Conservation (phyloP, 257 asterid species). For the Nyctanthes arbortristis region DNA sequence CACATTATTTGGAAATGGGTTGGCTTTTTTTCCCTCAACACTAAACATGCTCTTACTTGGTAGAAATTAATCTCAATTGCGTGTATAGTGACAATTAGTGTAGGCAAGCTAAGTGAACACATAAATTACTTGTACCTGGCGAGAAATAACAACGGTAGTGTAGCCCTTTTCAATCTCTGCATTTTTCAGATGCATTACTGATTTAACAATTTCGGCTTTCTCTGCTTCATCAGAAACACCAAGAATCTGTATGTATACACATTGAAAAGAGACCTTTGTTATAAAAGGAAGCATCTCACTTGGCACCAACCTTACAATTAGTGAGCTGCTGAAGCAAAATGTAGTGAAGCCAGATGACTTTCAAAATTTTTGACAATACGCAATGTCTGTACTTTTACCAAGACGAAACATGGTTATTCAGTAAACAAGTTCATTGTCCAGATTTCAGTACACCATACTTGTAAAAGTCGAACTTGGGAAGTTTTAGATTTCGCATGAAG, state of each 20-base stretch:
- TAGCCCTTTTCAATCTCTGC: conserved; percentile 95
- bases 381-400: conserved; percentile 3
- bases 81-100: not conserved
- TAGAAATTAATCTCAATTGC: not conserved
- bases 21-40: no score
- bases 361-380: not conserved
- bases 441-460: conserved; percentile 8
- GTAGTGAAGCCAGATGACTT: not conserved
- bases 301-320: not conserved
- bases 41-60: no score
- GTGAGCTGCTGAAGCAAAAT: not conserved
- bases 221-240: conserved; percentile 85
- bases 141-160: conserved; percentile 75
- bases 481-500: not conserved
- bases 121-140: conserved; percentile 57
- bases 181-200: conserved; percentile 80
- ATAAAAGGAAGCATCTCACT: conserved; percentile 1
- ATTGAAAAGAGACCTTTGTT: conserved; percentile 15
- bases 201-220: conserved; percentile 95
- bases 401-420: not conserved
- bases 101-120: conserved; percentile 14
- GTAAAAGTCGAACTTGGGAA: conserved; percentile 17
- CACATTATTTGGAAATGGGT: no score
- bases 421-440: conserved; percentile 4
- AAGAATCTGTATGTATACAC: conserved; percentile 64